phyloP scores from a whole-genome alignment of 352 stramenopile genomes.

The Pythium sp. region DNA sequence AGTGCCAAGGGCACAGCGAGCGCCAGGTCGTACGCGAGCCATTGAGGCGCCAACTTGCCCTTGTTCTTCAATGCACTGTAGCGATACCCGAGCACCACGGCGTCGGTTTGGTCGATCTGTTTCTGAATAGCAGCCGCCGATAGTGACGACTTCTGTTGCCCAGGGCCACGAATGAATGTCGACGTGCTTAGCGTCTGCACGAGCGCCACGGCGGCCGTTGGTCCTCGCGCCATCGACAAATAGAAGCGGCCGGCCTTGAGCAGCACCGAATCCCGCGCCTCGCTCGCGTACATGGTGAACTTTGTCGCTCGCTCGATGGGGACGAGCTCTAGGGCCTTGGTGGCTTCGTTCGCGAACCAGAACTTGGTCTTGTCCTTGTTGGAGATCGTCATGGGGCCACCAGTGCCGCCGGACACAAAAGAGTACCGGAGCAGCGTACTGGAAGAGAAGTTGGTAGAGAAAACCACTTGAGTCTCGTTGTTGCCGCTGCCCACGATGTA shows the following conservation, averaged over 20 bases:
- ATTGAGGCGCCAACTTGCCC: neutral
- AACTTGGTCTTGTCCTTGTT: slow-evolving; percentile 3
- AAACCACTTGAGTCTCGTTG: neutral
- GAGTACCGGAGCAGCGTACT: neutral
- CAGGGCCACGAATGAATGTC: neutral
- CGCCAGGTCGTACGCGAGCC: slow-evolving; percentile 4
- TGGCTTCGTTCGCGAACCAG: neutral
- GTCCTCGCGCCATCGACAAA: neutral
- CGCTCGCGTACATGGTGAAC: slow-evolving; percentile 7
- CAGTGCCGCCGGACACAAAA: neutral
- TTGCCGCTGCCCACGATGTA: neutral
- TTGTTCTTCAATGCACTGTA: slow-evolving; percentile 1
- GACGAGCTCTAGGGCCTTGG: neutral
- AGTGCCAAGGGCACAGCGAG: neutral
- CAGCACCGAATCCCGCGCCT: neutral
- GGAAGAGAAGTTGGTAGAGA: neutral
- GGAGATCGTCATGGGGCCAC: neutral
- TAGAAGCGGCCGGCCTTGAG: neutral
- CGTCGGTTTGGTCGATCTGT: neutral
- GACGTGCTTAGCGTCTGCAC: slow-evolving; percentile 2
- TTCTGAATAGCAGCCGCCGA: neutral
- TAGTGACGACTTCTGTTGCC: neutral
- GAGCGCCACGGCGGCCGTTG: neutral
- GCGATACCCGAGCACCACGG: neutral
- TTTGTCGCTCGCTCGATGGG: neutral